Evolutionary conservation across 345 rosid species (phyloP), one percentile per base, ranked within the genome.

Genomic region (Anastatica hierochuntica): DNA sequence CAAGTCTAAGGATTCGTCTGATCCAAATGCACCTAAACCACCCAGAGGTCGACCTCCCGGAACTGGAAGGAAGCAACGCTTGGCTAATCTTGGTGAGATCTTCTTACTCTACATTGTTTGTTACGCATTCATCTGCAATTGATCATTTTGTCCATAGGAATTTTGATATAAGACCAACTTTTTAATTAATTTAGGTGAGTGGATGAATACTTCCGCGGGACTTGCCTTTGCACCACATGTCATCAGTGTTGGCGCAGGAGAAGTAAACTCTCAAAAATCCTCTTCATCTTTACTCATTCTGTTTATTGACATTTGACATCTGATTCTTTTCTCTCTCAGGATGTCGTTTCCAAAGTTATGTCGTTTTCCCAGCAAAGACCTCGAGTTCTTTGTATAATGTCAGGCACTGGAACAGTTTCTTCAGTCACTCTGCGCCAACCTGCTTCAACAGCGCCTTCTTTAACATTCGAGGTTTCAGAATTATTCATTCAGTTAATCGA

Each of bases 121-220:
- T n/a, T n/a, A n/a, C n/a, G n/a, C n/a, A n/a, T n/a, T n/a, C n/a
- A n/a, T n/a, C n/a, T n/a, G n/a, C n/a, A n/a, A n/a, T n/a, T n/a
- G n/a, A n/a, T n/a, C n/a, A n/a, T n/a, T n/a, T n/a, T n/a, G n/a
- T n/a, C n/a, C n/a, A n/a, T n/a, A n/a, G n/a, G n/a, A n/a, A n/a
- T n/a, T n/a, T n/a, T n/a, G n/a, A n/a, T n/a, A n/a, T n/a, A n/a
- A n/a, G n/a, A n/a, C n/a, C n/a, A 19, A 11, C 27, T 58, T 36
- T 18, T 71, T 37, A 23, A 73, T 33, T n/a, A 3, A 8, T 31
- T 31, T 52, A 94, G 99, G 99, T 76, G 97, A 88, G 63, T 94
- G 99, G 99, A 94, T 94, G 99, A 85, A 88, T 67, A 75, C 50
- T 71, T 88, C 97, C 6, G 99, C 99, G 34, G 99, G 99, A 48